Percentiles rank a stretch among this genome's conserved stretches.
These are phyloP conservation scores for Syzygium grande DNA, from an alignment of 345 rosid genomes.

Conservation along the genomic window DNA sequence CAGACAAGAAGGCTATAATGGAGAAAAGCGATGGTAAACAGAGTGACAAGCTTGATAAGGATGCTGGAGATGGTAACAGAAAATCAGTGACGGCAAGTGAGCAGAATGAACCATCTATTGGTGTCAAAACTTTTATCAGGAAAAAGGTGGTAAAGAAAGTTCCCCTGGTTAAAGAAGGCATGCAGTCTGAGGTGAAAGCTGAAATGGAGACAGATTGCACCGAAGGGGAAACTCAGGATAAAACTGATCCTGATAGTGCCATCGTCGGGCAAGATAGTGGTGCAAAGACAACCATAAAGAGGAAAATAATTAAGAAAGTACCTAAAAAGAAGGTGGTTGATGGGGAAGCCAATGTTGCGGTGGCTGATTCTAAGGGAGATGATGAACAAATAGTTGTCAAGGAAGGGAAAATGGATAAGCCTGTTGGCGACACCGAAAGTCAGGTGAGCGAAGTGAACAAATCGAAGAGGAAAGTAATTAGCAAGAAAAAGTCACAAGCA, in stretches of 20 bases:
- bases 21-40: slow-evolving; percentile 27
- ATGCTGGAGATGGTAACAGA: slow-evolving; percentile 28
- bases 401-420: slow-evolving; percentile 17
- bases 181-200: slow-evolving; percentile 29
- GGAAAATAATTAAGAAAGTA: slow-evolving; percentile 77
- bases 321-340: slow-evolving; percentile 58
- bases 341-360: slow-evolving; percentile 17
- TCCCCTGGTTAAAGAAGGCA: slow-evolving; percentile 21
- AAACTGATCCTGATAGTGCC: slow-evolving; percentile 22
- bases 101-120: slow-evolving; percentile 35
- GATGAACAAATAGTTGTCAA: slow-evolving; percentile 27
- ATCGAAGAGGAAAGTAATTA: slow-evolving; percentile 14
- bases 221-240: slow-evolving; percentile 39
- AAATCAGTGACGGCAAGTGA: slow-evolving; percentile 26
- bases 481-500: slow-evolving; percentile 16
- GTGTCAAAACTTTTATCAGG: slow-evolving; percentile 36
- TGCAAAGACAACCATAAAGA: slow-evolving; percentile 54
- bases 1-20: slow-evolving; percentile 31
- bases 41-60: slow-evolving; percentile 29
- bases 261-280: slow-evolving; percentile 25
- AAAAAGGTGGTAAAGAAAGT: slow-evolving; percentile 48
- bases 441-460: slow-evolving; percentile 6
- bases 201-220: slow-evolving; percentile 21
- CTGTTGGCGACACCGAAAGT: slow-evolving; percentile 22
- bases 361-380: slow-evolving; percentile 26